A percentile compares a stretch with the other conserved stretches of the same genome.
phyloP scores from a whole-genome alignment of 176 grass and related monocot species.

The Calamus simplicifolius region DNA sequence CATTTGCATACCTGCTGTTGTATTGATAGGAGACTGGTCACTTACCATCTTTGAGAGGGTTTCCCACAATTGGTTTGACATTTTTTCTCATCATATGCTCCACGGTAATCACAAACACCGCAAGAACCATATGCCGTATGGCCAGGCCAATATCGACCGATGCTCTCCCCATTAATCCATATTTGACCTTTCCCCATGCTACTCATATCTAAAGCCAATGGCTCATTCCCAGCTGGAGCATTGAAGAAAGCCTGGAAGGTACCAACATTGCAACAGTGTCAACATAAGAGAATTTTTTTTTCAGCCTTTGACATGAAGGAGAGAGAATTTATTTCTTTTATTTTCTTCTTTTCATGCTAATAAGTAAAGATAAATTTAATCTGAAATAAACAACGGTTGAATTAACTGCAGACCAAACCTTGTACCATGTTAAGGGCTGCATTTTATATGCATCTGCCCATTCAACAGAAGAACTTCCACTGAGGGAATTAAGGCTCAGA shows the following conservation, averaged over 20 bases:
- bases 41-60: slow-evolving; percentile 70
- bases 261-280: too few species aligned
- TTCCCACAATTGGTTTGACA: slow-evolving; percentile 67
- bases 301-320: too few species aligned
- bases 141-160: slow-evolving; percentile 72
- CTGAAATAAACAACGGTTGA: background rate
- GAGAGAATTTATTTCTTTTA: too few species aligned
- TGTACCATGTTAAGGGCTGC: slow-evolving; percentile 86
- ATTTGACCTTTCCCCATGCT: slow-evolving; percentile 95
- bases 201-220: slow-evolving; percentile 85
- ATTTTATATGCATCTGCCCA: slow-evolving; percentile 40
- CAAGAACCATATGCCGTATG: slow-evolving; percentile 57
- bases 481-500: slow-evolving; percentile 38
- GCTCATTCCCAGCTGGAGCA: slow-evolving; percentile 51
- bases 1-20: too few species aligned
- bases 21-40: too few species aligned
- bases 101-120: slow-evolving; percentile 56
- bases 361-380: background rate
- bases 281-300: too few species aligned
- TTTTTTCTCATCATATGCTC: slow-evolving; percentile 53
- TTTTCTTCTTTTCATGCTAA: background rate
- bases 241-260: slow-evolving; percentile 61
- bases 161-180: slow-evolving; percentile 81
- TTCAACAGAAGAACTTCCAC: slow-evolving; percentile 65
- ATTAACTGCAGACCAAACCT: slow-evolving; percentile 28